Conservation (phyloP, 2,329 filamentous ascomycete genomes). For the Fusarium metavorans region DNA sequence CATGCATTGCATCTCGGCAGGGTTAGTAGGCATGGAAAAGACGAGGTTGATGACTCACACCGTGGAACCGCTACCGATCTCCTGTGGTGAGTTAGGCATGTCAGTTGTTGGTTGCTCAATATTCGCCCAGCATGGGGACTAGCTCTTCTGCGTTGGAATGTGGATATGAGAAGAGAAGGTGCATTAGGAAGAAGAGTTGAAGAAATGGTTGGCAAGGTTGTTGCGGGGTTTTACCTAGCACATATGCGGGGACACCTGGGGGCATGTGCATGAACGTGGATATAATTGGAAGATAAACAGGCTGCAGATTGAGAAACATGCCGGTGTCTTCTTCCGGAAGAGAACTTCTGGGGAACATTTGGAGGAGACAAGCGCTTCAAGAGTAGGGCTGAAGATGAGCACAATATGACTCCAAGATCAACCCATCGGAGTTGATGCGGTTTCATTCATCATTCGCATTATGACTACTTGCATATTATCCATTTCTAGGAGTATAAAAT, state of each 20-base stretch:
- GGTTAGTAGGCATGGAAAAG: not conserved
- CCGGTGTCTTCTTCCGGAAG: not conserved
- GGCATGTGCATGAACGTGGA: not conserved
- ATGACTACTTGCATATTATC: not conserved
- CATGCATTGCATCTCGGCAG: not conserved
- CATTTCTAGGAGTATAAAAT: no score
- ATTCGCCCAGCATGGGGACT: not conserved
- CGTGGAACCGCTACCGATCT: not conserved
- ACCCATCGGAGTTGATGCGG: not conserved
- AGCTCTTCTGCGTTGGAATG: no score
- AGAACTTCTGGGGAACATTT: not conserved
- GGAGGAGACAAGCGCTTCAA: not conserved
- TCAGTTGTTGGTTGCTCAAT: rapidly evolving
- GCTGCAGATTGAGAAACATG: not conserved
- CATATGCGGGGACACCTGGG: not conserved
- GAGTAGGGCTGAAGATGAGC: not conserved
- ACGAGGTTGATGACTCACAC: not conserved
- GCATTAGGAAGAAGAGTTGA: not conserved
- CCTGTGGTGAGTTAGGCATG: not conserved
- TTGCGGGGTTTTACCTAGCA: not conserved
- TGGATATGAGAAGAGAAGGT: not conserved
- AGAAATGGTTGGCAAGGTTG: not conserved
- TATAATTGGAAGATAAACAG: not conserved
- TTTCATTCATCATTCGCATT: not conserved
- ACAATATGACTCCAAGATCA: not conserved